Conservation (phyloP, 2,329 filamentous ascomycete genomes). For the Xylaria multiplex region DNA sequence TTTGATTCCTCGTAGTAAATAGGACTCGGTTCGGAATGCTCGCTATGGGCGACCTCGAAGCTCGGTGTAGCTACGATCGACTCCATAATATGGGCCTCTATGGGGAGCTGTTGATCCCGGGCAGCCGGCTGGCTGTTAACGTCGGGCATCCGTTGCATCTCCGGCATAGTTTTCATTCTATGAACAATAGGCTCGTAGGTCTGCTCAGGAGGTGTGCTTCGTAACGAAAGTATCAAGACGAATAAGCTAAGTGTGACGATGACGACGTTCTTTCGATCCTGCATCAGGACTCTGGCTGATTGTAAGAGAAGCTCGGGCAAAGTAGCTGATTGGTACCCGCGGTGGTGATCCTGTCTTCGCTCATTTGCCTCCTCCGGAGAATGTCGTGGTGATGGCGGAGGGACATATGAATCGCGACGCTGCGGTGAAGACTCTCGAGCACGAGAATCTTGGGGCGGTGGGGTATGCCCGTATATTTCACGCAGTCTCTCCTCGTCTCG, state of each 20-base stretch:
- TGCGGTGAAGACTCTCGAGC: conserved; percentile 36
- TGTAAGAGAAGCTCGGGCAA: conserved; percentile 65
- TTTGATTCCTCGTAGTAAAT: conserved; percentile 9
- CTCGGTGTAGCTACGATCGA: conserved; percentile 10
- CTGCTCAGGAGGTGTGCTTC: conserved; percentile 45
- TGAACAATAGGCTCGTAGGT: conserved; percentile 47
- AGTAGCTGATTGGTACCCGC: conserved; percentile 56
- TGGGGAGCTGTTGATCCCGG: conserved; percentile 23
- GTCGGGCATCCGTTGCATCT: conserved; percentile 39
- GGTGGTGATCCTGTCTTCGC: conserved; percentile 47
- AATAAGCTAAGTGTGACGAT: conserved; percentile 65
- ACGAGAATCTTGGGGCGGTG: conserved; percentile 32
- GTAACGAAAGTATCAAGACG: conserved; percentile 62
- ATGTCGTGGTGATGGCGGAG: conserved; percentile 39
- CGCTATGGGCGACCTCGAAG: neutral
- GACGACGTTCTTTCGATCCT: conserved; percentile 68
- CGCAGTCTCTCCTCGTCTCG: conserved; percentile 62
- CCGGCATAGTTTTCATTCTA: conserved; percentile 42
- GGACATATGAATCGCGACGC: conserved; percentile 42
- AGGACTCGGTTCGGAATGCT: conserved; percentile 2
- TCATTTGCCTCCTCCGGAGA: conserved; percentile 47
- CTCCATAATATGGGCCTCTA: conserved; percentile 24
- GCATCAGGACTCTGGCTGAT: conserved; percentile 63
- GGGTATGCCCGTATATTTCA: conserved; percentile 63
- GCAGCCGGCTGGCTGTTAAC: conserved; percentile 25